Conservation (phyloP, 2,329 filamentous ascomycete genomes). For the Aspergillus candidus region DNA sequence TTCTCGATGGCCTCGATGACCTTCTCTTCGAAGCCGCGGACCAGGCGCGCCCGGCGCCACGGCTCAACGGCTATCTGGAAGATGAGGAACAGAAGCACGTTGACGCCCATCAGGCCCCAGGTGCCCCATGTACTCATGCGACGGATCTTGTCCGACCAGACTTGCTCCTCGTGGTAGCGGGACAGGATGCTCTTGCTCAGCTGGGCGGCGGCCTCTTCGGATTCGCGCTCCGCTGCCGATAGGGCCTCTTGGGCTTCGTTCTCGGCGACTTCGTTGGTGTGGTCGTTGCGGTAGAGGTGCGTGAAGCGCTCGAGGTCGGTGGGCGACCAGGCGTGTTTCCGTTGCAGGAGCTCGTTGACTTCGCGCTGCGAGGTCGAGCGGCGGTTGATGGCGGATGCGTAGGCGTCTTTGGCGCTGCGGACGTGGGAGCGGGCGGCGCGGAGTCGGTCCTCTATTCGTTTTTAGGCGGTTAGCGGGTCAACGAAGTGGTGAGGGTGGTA, state of each 20-base stretch:
- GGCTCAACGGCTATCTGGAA: slow-evolving; percentile 89
- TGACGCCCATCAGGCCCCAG: slow-evolving; percentile 95
- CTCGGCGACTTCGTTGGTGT: slow-evolving; percentile 85
- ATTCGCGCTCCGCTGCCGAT: slow-evolving; percentile 67
- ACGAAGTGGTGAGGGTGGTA: background rate
- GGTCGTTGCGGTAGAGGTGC: slow-evolving; percentile 81
- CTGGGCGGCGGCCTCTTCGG: slow-evolving; percentile 68
- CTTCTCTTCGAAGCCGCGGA: slow-evolving; percentile 75
- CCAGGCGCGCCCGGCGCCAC: slow-evolving; percentile 75
- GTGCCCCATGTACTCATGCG: slow-evolving; percentile 97
- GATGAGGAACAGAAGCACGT: slow-evolving; percentile 79
- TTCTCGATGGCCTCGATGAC: slow-evolving; percentile 65
- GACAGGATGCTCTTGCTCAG: slow-evolving; percentile 79
- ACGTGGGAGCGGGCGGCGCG: slow-evolving; percentile 56
- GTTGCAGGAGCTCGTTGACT: slow-evolving; percentile 85
- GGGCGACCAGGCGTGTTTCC: slow-evolving; percentile 88
- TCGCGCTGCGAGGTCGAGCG: slow-evolving; percentile 90
- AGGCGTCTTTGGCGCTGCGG: slow-evolving; percentile 63
- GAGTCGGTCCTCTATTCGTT: slow-evolving; percentile 46
- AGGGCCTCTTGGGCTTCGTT: slow-evolving; percentile 64
- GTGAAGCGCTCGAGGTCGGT: slow-evolving; percentile 91
- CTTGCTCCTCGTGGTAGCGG: slow-evolving; percentile 97
- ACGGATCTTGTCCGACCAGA: slow-evolving; percentile 96
- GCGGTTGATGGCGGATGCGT: slow-evolving; percentile 76
- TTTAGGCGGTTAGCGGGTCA: slow-evolving; percentile 3